These are phyloP conservation scores for Cordia subcordata DNA, from an alignment of 257 asterid species.

Conservation along the genomic window DNA sequence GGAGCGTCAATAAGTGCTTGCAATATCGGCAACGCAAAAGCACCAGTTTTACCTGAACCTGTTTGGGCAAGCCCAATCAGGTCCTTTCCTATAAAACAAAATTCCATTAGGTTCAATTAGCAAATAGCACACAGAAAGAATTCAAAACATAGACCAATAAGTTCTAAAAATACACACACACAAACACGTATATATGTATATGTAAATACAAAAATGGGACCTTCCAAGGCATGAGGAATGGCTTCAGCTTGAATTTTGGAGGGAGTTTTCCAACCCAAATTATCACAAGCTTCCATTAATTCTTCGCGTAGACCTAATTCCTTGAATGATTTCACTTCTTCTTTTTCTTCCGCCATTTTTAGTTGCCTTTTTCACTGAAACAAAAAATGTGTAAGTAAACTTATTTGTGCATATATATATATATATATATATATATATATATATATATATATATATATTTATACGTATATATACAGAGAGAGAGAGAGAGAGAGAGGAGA, in stretches of 20 bases:
- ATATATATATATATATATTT: no score
- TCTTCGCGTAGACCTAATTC: constrained; percentile 73
- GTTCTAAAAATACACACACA: background rate
- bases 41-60: constrained; percentile 97
- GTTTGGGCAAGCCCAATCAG: constrained; percentile 91
- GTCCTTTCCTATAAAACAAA: constrained; percentile 47
- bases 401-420: no score
- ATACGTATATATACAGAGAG: no score
- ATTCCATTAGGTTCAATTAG: background rate
- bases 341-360: constrained; percentile 19
- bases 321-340: constrained; percentile 44
- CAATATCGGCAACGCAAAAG: constrained; percentile 83
- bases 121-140: background rate
- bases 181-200: background rate
- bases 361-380: background rate
- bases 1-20: constrained; percentile 67
- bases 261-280: constrained; percentile 72
- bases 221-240: constrained; percentile 70
- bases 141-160: background rate
- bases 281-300: constrained; percentile 68
- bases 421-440: no score
- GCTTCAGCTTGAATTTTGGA: constrained; percentile 66
- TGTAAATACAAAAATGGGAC: constrained; percentile 1
- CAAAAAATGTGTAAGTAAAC: no score
- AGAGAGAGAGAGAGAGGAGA: no score